A percentile compares a stretch with the other conserved stretches of the same genome.
Conservation (phyloP, 1,284 basidiomycete species). For the Amylostereum areolatum region DNA sequence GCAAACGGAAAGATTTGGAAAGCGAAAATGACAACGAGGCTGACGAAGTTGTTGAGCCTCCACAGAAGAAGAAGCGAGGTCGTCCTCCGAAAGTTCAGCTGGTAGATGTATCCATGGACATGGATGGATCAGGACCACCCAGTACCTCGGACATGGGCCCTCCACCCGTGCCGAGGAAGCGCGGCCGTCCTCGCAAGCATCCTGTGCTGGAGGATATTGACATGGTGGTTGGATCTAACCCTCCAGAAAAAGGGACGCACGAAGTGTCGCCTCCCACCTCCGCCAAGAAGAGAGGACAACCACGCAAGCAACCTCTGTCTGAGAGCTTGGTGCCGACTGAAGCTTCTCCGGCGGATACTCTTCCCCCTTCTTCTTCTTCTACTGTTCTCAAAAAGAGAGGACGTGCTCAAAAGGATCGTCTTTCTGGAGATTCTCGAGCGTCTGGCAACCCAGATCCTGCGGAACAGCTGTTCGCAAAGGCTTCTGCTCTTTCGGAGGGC, state of each 20-base stretch:
- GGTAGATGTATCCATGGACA: not conserved
- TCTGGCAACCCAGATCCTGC: no score
- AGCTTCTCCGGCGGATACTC: no score
- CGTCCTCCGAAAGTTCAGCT: conserved; percentile 6
- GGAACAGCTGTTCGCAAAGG: no score
- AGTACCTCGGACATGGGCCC: not conserved
- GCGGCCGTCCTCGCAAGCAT: conserved; percentile 16
- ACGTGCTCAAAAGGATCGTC: no score
- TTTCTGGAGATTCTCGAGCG: no score
- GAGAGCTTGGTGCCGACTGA: not conserved
- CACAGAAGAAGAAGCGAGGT: conserved; percentile 26
- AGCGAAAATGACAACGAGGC: not conserved
- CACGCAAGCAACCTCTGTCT: conserved; percentile 20
- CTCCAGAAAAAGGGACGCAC: not conserved
- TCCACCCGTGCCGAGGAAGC: conserved; percentile 16
- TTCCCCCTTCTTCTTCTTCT: no score
- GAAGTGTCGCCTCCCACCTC: conserved; percentile 2
- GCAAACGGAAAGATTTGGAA: conserved; percentile 17
- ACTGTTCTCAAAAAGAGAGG: no score
- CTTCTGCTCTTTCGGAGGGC: no score
- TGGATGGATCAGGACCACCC: not conserved
- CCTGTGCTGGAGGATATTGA: conserved; percentile 1
- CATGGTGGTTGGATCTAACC: not conserved
- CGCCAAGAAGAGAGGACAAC: conserved; percentile 26
- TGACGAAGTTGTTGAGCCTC: conserved; percentile 22